Conservation (phyloP, 108 stramenopile genomes). For the Asterionellopsis glacialis region DNA sequence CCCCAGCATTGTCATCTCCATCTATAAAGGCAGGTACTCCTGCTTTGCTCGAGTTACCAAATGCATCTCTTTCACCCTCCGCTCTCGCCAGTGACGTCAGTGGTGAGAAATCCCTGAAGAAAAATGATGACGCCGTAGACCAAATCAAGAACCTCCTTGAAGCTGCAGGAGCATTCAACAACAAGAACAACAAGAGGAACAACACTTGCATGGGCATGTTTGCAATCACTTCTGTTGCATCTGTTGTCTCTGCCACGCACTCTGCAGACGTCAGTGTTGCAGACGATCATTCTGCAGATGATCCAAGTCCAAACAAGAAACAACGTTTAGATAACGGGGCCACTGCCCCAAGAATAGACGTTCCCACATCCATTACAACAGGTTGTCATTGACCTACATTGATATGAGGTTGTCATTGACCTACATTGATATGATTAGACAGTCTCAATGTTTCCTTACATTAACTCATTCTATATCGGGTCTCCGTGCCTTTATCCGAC, state of each 20-base stretch:
- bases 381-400: too few relatives aligned
- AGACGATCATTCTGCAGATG: too few relatives aligned
- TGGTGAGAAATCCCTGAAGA: constrained; percentile 1
- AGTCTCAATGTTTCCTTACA: too few relatives aligned
- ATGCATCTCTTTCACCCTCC: constrained; percentile 9
- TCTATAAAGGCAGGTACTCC: constrained; percentile 4
- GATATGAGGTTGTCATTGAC: too few relatives aligned
- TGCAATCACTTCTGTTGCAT: constrained; percentile 28
- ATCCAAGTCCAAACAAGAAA: too few relatives aligned
- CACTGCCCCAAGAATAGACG: too few relatives aligned
- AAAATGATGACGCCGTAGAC: constrained; percentile 42
- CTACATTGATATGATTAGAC: too few relatives aligned
- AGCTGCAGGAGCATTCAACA: constrained; percentile 47
- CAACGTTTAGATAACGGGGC: too few relatives aligned
- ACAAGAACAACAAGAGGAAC: constrained; percentile 17
- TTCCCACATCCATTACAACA: too few relatives aligned
- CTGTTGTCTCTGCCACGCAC: constrained; percentile 26
- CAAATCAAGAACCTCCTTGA: constrained; percentile 65
- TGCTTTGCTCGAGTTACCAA: not conserved
- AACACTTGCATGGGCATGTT: constrained; percentile 22
- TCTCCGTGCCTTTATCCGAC: not conserved
- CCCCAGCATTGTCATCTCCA: constrained; percentile 9
- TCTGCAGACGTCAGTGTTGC: too few relatives aligned
- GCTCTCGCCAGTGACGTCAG: constrained; percentile 7
- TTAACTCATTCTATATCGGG: not conserved